Percentiles rank a stretch among this genome's conserved stretches.
These are phyloP conservation scores for Gracilariopsis chorda DNA, from an alignment of 23 red algal species.

Conservation along the genomic window DNA sequence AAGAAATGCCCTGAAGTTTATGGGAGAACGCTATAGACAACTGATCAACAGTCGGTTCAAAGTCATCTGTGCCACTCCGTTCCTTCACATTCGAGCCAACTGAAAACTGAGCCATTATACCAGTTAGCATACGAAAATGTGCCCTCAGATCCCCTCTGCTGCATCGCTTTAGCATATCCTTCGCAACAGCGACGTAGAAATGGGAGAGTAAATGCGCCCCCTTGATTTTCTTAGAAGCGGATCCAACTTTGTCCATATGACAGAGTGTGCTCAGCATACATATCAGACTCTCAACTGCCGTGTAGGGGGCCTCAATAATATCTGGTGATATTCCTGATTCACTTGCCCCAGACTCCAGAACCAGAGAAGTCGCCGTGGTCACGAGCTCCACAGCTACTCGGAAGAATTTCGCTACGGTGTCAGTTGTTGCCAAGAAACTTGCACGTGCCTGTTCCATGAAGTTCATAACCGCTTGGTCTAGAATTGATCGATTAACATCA, in stretches of 20 bases:
- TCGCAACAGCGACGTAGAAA: slow-evolving; percentile 33
- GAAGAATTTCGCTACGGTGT: slow-evolving; percentile 38
- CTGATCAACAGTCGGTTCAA: not conserved
- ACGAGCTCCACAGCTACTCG: slow-evolving; percentile 57
- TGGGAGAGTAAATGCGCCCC: slow-evolving; percentile 2
- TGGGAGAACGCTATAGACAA: not conserved
- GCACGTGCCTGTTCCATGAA: slow-evolving; percentile 22
- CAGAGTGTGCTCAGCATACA: slow-evolving; percentile 21
- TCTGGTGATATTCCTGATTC: not conserved
- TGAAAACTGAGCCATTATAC: slow-evolving; percentile 60
- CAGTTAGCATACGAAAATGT: slow-evolving; percentile 67
- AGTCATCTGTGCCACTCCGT: not conserved
- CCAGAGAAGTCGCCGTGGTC: slow-evolving; percentile 6
- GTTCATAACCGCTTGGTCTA: slow-evolving; percentile 28
- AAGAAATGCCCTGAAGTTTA: not conserved
- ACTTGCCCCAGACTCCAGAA: not conserved
- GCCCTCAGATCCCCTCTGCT: slow-evolving; percentile 38
- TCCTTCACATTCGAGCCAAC: not conserved
- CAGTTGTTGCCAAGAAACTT: slow-evolving; percentile 1
- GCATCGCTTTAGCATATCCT: not conserved
- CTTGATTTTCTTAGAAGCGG: not conserved
- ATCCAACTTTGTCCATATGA: not conserved
- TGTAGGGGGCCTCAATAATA: slow-evolving; percentile 23
- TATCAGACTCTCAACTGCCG: slow-evolving; percentile 34
- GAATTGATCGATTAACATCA: slow-evolving; percentile 2